A percentile compares a stretch with the other conserved stretches of the same genome.
These are phyloP conservation scores for Aristolochia contorta DNA, from an alignment of 164 flowering plant species.

Conservation along the genomic window DNA sequence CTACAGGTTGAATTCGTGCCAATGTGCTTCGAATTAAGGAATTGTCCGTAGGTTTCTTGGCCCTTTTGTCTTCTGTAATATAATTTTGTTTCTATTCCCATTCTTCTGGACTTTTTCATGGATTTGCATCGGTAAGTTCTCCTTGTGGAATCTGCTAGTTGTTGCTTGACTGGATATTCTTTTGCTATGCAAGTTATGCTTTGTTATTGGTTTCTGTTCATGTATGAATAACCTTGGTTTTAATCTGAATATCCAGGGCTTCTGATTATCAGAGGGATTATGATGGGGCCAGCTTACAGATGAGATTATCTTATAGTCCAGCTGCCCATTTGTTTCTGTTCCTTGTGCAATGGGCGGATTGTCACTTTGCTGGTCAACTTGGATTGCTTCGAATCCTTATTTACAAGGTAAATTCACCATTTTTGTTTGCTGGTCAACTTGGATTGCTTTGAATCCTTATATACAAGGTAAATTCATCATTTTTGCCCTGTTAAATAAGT, in stretches of 20 bases:
- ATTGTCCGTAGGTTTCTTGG: too few relatives aligned
- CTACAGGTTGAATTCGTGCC: too few relatives aligned
- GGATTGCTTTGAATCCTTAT: conserved; percentile 81
- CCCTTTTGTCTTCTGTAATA: too few relatives aligned
- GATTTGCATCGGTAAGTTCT: too few relatives aligned
- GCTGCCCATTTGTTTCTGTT: conserved; percentile 78
- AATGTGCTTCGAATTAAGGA: too few relatives aligned
- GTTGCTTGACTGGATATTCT: background rate
- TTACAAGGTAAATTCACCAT: conserved; percentile 74
- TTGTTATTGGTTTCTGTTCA: background rate
- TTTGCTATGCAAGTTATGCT: background rate
- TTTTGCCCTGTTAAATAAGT: background rate
- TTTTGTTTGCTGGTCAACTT: conserved; percentile 88
- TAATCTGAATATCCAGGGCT: conserved; percentile 41
- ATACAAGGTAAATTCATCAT: conserved; percentile 46
- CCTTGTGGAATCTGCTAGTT: background rate
- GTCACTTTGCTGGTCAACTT: conserved; percentile 82
- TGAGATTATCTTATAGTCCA: conserved; percentile 86
- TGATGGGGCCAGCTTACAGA: conserved; percentile 83
- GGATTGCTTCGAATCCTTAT: conserved; percentile 82
- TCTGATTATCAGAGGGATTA: conserved; percentile 67
- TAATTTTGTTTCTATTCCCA: background rate
- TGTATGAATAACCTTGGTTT: background rate
- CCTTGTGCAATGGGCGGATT: conserved; percentile 90
- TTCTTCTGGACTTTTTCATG: background rate